Evolutionary conservation across 1,284 basidiomycete genomes (phyloP).

Genomic region (Moniliophthora roreri): DNA sequence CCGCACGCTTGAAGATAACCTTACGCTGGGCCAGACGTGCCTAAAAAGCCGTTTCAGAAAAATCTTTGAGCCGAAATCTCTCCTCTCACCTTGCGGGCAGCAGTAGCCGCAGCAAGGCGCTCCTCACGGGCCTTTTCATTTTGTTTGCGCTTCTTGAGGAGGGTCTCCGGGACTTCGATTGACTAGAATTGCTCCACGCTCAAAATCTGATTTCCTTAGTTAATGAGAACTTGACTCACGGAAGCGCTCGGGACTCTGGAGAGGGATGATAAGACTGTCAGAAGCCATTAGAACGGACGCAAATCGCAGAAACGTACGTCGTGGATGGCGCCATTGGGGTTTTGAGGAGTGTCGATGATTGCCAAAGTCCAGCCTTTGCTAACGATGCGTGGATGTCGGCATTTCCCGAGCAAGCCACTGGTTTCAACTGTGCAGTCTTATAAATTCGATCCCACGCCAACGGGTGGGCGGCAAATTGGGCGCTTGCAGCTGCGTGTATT

Average conservation of each 20-base stretch:
- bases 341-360: constrained; percentile 38
- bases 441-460: no score
- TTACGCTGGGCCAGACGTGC: constrained; percentile 89
- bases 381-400: no score
- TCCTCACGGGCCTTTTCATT: constrained; percentile 98
- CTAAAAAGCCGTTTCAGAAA: constrained; percentile 43
- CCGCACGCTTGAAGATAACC: constrained; percentile 99
- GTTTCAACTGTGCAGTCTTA: no score
- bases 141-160: constrained; percentile 99
- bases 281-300: constrained; percentile 1
- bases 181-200: constrained; percentile 42
- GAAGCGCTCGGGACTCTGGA: constrained; percentile 68
- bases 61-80: constrained; percentile 17
- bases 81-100: constrained; percentile 87
- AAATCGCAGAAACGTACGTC: constrained; percentile 49
- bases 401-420: no score
- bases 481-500: no score
- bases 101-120: constrained; percentile 82
- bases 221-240: constrained; percentile 43
- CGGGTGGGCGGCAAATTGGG: no score
- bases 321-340: constrained; percentile 65
- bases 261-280: constrained; percentile 17
- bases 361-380: no score
- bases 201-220: constrained; percentile 17
- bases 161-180: constrained; percentile 96